phyloP scores from a whole-genome alignment of 305 asterid genomes.

The Fraxinus sp. region DNA sequence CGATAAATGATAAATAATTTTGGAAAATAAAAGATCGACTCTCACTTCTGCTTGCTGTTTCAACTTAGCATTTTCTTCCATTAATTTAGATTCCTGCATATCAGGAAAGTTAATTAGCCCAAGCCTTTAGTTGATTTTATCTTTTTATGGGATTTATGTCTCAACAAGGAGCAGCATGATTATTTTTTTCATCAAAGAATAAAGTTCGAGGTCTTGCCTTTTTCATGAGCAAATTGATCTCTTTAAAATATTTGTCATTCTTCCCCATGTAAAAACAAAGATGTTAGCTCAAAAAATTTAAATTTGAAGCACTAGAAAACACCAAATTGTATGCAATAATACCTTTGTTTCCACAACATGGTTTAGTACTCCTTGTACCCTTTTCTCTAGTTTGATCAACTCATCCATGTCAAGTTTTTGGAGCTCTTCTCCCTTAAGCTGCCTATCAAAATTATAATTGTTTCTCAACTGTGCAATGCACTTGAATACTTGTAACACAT shows the following conservation, averaged over 20 bases:
- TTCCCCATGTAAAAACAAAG: slow-evolving; percentile 18
- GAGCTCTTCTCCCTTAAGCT: slow-evolving; percentile 72
- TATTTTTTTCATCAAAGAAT: neutral
- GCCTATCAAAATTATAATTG: slow-evolving; percentile 32
- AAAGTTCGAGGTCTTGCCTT: slow-evolving; percentile 44
- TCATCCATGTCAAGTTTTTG: slow-evolving; percentile 60
- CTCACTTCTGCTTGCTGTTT: slow-evolving; percentile 40
- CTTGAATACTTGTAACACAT: neutral
- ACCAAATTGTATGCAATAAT: neutral
- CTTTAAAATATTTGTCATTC: slow-evolving; percentile 48
- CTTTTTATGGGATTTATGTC: neutral
- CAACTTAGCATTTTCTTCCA: slow-evolving; percentile 25
- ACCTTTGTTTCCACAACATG: slow-evolving; percentile 65
- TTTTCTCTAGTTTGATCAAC: slow-evolving; percentile 60
- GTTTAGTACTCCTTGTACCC: slow-evolving; percentile 49
- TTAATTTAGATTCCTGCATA: slow-evolving; percentile 51
- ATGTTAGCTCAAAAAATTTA: neutral
- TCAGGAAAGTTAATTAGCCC: neutral
- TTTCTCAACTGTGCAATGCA: neutral
- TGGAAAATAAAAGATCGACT: neutral
- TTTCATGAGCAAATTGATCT: slow-evolving; percentile 50
- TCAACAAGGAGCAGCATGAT: neutral
- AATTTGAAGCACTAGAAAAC: neutral
- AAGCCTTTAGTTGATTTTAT: neutral
- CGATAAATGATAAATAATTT: too few relatives aligned